phyloP scores from a whole-genome alignment of 1,284 basidiomycete genomes.

The Agroathelia rolfsii region DNA sequence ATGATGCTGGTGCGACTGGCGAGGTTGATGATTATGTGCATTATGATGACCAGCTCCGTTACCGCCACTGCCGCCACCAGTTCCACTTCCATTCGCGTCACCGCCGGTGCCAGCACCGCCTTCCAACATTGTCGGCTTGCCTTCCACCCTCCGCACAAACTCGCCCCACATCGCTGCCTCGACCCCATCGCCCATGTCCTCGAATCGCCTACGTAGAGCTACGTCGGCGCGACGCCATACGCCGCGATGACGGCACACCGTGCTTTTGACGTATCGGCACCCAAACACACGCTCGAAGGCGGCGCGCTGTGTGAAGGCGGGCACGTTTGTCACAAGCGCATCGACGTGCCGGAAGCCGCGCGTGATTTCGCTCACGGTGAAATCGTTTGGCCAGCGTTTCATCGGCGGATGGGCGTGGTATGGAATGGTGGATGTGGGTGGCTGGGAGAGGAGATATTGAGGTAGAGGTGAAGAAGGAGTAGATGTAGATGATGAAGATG shows the following conservation, averaged over 20 bases:
- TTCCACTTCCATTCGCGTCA: too few species aligned
- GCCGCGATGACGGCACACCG: constrained; percentile 55
- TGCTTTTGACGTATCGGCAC: constrained; percentile 58
- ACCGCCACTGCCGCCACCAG: too few species aligned
- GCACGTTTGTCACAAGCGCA: constrained; percentile 29
- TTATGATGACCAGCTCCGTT: too few species aligned
- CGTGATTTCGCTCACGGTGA: constrained; percentile 51
- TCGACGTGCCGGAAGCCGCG: constrained; percentile 50
- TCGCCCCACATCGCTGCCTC: constrained; percentile 58
- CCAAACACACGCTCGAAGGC: constrained; percentile 60
- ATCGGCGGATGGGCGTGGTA: constrained; percentile 45
- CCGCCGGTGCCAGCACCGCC: constrained; percentile 5
- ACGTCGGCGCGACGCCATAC: constrained; percentile 48
- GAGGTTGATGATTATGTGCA: too few species aligned
- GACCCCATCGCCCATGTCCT: constrained; percentile 41
- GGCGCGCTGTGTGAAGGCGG: constrained; percentile 39
- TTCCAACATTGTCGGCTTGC: constrained; percentile 17
- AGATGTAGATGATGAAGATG: constrained; percentile 12
- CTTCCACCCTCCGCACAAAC: constrained; percentile 45
- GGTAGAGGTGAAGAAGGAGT: constrained; percentile 9
- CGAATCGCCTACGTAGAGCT: constrained; percentile 36
- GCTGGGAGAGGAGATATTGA: constrained; percentile 12
- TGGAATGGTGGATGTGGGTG: constrained; percentile 31
- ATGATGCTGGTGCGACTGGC: too few species aligned
- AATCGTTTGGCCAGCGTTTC: constrained; percentile 65